These are phyloP conservation scores for Solanum pimpinellifolium DNA, from an alignment of 257 asterid genomes.

Conservation along the genomic window DNA sequence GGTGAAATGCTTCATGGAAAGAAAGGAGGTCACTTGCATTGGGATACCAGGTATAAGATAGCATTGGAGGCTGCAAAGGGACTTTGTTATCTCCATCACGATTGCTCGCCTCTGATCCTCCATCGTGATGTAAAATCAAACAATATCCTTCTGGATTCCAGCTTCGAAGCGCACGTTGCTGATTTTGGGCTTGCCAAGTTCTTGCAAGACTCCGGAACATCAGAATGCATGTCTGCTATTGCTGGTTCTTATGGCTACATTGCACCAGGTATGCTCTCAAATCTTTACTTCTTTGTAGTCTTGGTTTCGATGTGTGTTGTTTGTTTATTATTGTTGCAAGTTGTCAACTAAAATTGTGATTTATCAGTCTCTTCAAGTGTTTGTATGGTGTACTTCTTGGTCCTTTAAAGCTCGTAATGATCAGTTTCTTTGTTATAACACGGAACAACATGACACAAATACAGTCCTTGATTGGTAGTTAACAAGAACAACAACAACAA, in stretches of 20 bases:
- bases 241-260: constrained; percentile 22
- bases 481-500: neutral
- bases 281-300: neutral
- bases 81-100: constrained; percentile 19
- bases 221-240: constrained; percentile 26
- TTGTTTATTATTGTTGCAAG: neutral
- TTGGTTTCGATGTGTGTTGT: neutral
- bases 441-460: neutral
- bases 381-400: neutral
- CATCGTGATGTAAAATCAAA: constrained; percentile 75
- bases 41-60: constrained; percentile 17
- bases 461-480: neutral
- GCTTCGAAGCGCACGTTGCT: constrained; percentile 19
- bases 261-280: constrained; percentile 15
- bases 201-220: constrained; percentile 63
- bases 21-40: constrained; percentile 15
- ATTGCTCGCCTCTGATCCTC: constrained; percentile 19
- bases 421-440: neutral
- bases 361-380: neutral
- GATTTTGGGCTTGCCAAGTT: constrained; percentile 38
- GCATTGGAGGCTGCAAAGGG: constrained; percentile 22
- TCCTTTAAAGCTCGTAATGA: neutral
- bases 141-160: constrained; percentile 22
- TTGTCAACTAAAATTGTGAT: neutral
- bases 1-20: constrained; percentile 21